Percentiles rank a stretch among this genome's conserved stretches.
These are phyloP conservation scores for Striga hermonthica DNA, from an alignment of 305 asterid genomes.

Conservation along the genomic window DNA sequence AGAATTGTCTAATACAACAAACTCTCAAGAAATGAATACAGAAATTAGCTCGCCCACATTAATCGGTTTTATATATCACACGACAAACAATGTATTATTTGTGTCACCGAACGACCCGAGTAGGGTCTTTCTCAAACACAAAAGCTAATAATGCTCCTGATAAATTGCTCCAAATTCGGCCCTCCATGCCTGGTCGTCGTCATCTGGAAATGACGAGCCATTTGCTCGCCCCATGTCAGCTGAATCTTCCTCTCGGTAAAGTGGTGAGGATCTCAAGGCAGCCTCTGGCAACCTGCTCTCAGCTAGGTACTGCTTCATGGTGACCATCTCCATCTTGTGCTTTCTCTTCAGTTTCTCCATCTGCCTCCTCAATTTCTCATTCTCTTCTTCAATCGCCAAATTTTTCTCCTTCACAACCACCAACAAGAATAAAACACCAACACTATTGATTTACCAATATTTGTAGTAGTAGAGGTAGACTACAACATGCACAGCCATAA, in stretches of 20 bases:
- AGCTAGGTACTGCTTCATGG: conserved; percentile 91
- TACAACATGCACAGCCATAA: too few species aligned
- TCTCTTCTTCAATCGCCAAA: conserved; percentile 59
- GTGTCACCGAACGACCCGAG: too few species aligned
- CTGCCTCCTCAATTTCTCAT: conserved; percentile 65
- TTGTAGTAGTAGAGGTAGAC: too few species aligned
- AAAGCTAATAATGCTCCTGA: conserved; percentile 52
- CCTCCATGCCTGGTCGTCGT: conserved; percentile 93
- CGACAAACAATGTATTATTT: too few species aligned
- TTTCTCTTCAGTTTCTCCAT: conserved; percentile 78
- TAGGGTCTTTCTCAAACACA: conserved; percentile 26
- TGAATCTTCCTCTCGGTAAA: conserved; percentile 55
- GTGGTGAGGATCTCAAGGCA: conserved; percentile 53
- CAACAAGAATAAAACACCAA: too few species aligned
- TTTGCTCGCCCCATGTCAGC: conserved; percentile 31
- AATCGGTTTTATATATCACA: too few species aligned
- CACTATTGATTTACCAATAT: too few species aligned
- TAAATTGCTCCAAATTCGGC: conserved; percentile 95
- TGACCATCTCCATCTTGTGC: conserved; percentile 94
- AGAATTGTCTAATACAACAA: too few species aligned
- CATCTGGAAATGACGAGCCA: conserved; percentile 32
- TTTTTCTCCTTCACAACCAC: conserved; percentile 55
- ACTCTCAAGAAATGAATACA: too few species aligned
- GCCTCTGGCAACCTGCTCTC: conserved; percentile 90
- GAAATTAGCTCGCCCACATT: too few species aligned